Conservation (phyloP, 345 rosid genomes). For the Citropsis articulata region DNA sequence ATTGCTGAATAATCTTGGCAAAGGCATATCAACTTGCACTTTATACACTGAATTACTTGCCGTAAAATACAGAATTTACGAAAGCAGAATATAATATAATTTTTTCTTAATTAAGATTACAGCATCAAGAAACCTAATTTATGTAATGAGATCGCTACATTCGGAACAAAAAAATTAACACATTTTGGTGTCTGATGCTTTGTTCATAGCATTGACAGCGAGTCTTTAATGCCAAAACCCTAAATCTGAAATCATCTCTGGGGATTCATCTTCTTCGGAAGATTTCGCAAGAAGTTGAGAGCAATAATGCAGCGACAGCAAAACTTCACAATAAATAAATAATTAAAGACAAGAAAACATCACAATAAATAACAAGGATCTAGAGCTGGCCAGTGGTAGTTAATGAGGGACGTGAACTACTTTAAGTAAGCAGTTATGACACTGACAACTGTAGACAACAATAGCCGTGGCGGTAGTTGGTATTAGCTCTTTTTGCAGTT, state of each 20-base stretch:
- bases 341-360: not conserved
- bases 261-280: not conserved
- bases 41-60: not conserved
- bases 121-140: too few relatives aligned
- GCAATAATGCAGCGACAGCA: not conserved
- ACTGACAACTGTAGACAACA: slow-evolving; percentile 35
- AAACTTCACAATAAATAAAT: not conserved
- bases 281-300: not conserved
- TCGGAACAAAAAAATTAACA: too few relatives aligned
- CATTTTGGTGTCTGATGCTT: not conserved
- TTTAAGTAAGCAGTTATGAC: slow-evolving; percentile 42
- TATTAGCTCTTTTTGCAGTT: slow-evolving; percentile 1
- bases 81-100: not conserved
- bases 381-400: slow-evolving; percentile 21
- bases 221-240: not conserved
- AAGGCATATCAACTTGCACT: not conserved
- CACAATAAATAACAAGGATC: slow-evolving; percentile 5
- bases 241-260: not conserved
- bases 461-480: slow-evolving; percentile 36
- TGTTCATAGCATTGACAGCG: not conserved
- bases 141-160: too few relatives aligned
- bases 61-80: not conserved
- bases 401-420: slow-evolving; percentile 31
- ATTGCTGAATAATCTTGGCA: not conserved
- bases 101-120: not conserved